phyloP scores from a whole-genome alignment of 805 yeast species.

The Torulaspora gathmanii region DNA sequence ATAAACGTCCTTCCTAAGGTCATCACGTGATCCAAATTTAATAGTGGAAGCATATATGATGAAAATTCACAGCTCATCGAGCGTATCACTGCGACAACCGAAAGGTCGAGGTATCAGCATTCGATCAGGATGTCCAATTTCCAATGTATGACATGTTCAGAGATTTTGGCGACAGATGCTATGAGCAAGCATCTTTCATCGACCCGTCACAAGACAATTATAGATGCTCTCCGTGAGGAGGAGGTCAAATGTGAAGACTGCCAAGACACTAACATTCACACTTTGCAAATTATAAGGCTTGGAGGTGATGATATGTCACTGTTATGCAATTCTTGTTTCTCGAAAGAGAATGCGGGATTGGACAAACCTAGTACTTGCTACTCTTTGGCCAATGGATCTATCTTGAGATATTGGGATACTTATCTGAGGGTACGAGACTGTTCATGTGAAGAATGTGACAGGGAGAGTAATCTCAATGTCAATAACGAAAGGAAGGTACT shows the following conservation, averaged over 20 bases:
- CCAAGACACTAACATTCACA: constrained; percentile 49
- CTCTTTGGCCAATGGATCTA: constrained; percentile 50
- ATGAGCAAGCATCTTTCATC: constrained; percentile 50
- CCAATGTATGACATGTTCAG: constrained; percentile 47
- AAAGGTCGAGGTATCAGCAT: background rate
- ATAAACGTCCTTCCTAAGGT: too few species aligned
- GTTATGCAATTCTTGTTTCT: constrained; percentile 45
- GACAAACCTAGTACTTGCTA: constrained; percentile 49
- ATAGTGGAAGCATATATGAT: too few species aligned
- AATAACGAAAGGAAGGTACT: constrained; percentile 31
- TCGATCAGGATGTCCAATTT: constrained; percentile 22
- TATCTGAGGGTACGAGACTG: constrained; percentile 50
- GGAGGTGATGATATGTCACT: constrained; percentile 53
- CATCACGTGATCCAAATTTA: constrained; percentile 2
- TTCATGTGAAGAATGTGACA: constrained; percentile 43
- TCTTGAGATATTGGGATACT: constrained; percentile 45
- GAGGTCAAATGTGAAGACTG: constrained; percentile 53
- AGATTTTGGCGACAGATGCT: constrained; percentile 34
- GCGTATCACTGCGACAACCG: background rate
- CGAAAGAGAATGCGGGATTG: constrained; percentile 32
- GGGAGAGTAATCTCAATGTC: constrained; percentile 41
- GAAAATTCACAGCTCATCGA: background rate
- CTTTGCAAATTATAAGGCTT: constrained; percentile 46
- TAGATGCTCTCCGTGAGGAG: constrained; percentile 37
- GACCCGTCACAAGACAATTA: constrained; percentile 50